Conservation (phyloP, 495 filamentous ascomycete genomes). For the Cercophora scortea region DNA sequence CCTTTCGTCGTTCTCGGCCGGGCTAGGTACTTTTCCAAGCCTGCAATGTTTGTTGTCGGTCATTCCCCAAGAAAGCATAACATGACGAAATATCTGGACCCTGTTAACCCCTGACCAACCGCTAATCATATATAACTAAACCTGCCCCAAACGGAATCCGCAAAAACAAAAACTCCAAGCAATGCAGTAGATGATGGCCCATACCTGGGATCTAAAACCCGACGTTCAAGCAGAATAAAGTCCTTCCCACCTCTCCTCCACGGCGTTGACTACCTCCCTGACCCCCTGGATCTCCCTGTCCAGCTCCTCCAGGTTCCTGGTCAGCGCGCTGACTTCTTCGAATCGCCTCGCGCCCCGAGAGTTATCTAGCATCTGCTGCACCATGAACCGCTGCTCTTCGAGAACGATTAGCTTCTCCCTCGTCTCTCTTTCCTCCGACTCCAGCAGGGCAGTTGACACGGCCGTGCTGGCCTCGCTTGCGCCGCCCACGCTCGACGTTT, state of each 20-base stretch:
- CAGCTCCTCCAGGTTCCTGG: conserved; percentile 76
- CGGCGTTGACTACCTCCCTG: conserved; percentile 40
- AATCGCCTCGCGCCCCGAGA: conserved; percentile 77
- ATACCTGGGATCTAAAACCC: not conserved
- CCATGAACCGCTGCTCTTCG: conserved; percentile 91
- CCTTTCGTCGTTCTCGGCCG: too few relatives aligned
- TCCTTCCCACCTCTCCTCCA: conserved; percentile 48
- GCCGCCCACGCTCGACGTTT: conserved; percentile 49
- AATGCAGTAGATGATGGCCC: not conserved
- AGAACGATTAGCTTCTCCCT: conserved; percentile 80
- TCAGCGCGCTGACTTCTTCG: conserved; percentile 78
- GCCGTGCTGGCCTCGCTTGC: conserved; percentile 51
- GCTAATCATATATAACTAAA: too few relatives aligned
- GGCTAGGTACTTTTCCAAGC: too few relatives aligned
- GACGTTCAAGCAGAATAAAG: conserved; percentile 24
- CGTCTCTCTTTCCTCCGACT: conserved; percentile 80
- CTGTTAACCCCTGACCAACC: too few relatives aligned
- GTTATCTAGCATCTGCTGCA: conserved; percentile 77
- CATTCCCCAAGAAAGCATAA: too few relatives aligned
- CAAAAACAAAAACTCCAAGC: not conserved
- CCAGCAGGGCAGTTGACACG: conserved; percentile 53
- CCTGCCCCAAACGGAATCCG: not conserved
- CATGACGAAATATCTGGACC: too few relatives aligned
- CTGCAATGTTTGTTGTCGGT: too few relatives aligned
- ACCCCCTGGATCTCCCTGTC: conserved; percentile 72